Conservation (phyloP, 2,329 filamentous ascomycete genomes). For the Cordyceps cicadae region DNA sequence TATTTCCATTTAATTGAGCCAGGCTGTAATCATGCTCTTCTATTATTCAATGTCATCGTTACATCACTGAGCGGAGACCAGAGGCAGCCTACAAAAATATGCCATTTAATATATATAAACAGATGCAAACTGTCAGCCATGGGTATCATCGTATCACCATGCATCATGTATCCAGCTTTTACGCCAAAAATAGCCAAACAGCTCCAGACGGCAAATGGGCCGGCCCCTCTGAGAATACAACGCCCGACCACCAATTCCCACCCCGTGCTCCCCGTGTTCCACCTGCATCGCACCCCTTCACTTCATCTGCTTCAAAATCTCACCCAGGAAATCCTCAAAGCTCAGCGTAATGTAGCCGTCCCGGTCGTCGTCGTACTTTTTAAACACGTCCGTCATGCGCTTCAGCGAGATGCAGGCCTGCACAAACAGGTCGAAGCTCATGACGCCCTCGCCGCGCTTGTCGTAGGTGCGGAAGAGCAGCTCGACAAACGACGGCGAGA, state of each 20-base stretch:
- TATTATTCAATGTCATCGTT: too few relatives aligned
- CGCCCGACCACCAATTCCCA: background rate
- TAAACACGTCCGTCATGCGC: conserved; percentile 98
- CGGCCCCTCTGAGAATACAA: background rate
- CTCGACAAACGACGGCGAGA: conserved; percentile 75
- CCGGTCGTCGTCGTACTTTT: conserved; percentile 94
- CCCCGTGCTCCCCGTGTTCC: too few relatives aligned
- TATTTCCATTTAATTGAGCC: too few relatives aligned
- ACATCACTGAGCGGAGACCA: too few relatives aligned
- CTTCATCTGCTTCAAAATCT: conserved; percentile 55
- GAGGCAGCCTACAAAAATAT: background rate
- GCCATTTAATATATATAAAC: background rate
- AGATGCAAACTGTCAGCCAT: background rate
- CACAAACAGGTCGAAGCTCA: conserved; percentile 94
- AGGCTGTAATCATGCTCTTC: too few relatives aligned
- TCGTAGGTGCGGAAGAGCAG: conserved; percentile 86
- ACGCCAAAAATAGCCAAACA: background rate
- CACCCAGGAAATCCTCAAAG: conserved; percentile 73
- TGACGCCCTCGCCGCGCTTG: conserved; percentile 59
- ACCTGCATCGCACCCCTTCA: conserved; percentile 19
- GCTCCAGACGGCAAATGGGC: background rate
- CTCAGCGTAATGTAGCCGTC: conserved; percentile 85
- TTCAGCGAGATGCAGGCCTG: conserved; percentile 95
- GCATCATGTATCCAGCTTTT: background rate
- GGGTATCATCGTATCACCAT: conserved; percentile 9